phyloP scores from a whole-genome alignment of 2,329 filamentous ascomycete genomes.

The Paecilomyces fulvus region DNA sequence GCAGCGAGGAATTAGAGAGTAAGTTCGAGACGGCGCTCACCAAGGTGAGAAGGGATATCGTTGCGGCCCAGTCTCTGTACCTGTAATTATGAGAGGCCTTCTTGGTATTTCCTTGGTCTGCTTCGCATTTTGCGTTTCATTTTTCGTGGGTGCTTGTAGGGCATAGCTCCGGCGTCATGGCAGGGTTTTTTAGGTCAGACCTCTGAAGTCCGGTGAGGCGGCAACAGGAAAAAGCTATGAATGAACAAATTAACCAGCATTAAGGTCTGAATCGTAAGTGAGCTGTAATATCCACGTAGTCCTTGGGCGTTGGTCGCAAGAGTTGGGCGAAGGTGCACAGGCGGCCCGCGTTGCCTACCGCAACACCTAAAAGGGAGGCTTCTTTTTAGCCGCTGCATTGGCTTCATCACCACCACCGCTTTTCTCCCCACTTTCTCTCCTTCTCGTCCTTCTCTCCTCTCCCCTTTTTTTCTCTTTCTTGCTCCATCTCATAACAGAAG shows the following conservation, averaged over 20 bases:
- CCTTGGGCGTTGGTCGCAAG: conserved; percentile 4
- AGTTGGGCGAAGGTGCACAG: conserved; percentile 22
- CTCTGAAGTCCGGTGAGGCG: neutral
- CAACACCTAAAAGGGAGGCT: conserved; percentile 15
- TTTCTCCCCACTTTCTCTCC: conserved; percentile 20
- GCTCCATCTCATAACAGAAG: conserved; percentile 6
- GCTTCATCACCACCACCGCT: conserved; percentile 21
- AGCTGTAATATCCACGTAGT: neutral
- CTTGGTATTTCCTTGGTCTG: neutral
- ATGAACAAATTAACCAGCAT: too few species aligned
- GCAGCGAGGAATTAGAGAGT: conserved; percentile 81
- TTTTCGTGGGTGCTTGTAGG: neutral
- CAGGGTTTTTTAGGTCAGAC: neutral
- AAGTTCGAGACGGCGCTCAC: conserved; percentile 83
- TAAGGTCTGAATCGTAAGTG: neutral
- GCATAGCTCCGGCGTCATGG: conserved; percentile 2
- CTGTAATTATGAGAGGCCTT: conserved; percentile 45
- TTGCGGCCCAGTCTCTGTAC: conserved; percentile 89
- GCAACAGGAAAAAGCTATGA: conserved; percentile 6
- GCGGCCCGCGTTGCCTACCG: conserved; percentile 26
- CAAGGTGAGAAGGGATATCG: conserved; percentile 87
- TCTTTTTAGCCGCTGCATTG: neutral
- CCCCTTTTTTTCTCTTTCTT: conserved; percentile 6
- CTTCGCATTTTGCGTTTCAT: conserved; percentile 4
- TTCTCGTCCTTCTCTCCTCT: conserved; percentile 3